Evolutionary conservation across 2,329 filamentous ascomycete species (phyloP).

Genomic region (Apiospora phragmitis): DNA sequence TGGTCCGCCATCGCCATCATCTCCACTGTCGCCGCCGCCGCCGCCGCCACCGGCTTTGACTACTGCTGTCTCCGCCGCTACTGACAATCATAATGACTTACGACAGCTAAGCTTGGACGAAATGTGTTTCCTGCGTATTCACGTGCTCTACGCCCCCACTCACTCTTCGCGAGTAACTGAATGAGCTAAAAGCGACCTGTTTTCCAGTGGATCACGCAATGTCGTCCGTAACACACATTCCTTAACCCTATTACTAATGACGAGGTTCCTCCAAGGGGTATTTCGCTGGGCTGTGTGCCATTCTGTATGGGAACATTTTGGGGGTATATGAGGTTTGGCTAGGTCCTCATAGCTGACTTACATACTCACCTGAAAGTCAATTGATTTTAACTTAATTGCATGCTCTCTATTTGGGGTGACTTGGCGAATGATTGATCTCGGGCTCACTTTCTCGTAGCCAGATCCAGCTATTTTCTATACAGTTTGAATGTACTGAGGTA

Average conservation of each 20-base stretch:
- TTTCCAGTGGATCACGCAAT: not conserved
- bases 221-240: not conserved
- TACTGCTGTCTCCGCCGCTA: not conserved
- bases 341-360: not conserved
- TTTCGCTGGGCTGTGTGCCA: not conserved
- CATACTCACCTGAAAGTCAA: not conserved
- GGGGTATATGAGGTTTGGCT: not conserved
- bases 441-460: not conserved
- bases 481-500: not conserved
- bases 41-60: not conserved
- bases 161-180: not conserved
- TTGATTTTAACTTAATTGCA: too few relatives aligned
- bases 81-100: not conserved
- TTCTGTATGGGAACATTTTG: not conserved
- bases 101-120: not conserved
- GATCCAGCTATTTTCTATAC: not conserved
- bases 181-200: not conserved
- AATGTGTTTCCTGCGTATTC: not conserved
- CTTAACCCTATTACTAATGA: not conserved
- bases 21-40: not conserved
- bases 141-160: not conserved
- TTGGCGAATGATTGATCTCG: not conserved
- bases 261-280: not conserved
- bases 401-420: not conserved
- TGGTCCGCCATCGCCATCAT: not conserved